Base-by-base conservation (phyloP, 495 filamentous ascomycete species). In the Neurospora sp. region DNA sequence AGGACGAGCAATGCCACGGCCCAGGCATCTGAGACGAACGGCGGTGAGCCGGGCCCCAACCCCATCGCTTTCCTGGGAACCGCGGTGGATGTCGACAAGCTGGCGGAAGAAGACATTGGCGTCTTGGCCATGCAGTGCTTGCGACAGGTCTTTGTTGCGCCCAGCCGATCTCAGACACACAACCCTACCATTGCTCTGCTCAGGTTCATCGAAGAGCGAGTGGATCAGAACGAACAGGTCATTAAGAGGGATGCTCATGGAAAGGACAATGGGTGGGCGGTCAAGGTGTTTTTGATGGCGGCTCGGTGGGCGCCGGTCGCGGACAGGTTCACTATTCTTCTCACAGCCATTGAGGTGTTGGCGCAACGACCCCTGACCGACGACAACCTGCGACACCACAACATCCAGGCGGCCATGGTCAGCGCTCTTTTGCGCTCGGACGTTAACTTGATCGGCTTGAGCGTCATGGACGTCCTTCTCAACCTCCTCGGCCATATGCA, bases 401-500 rank as follows among this genome's bases (percentile, higher is more conserved):
- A 91, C 38, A 88, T 93, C 18, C 81, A 96, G 59, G 86, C 90
- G 1, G 90, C 88, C 69, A 88, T 96, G 76, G 87, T 96, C 59
- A 89, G 90, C 71, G 92, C 91, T 71, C 84, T 97, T n/a, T 82
- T 98, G 48, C 89, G 90, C 71, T 97, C 94, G 0, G 88, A 93
- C 39, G 90, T 97, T 76, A 98, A 97, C 79, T 88, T 98, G 80
- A 97, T 98, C 72, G 94, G 94, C 2, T 85, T 98, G 48, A 97
- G 93, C 76, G 91, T 97, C 31, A 98, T 97, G 87, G 94, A 98
- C 78, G 89, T 97, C 8, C 83, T 97, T 22, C 83, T 95, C 27
- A 92, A 93, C 22, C 85, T 98, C 7, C 86, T 97, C 71, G 89
- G 91, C 53, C 93, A 96, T 72, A 91, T 93, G 74, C 88, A 93